Evolutionary conservation across 768 basidiomycete genomes (phyloP), one percentile per base, ranked within the genome.

Genomic region (Suillus placidus): DNA sequence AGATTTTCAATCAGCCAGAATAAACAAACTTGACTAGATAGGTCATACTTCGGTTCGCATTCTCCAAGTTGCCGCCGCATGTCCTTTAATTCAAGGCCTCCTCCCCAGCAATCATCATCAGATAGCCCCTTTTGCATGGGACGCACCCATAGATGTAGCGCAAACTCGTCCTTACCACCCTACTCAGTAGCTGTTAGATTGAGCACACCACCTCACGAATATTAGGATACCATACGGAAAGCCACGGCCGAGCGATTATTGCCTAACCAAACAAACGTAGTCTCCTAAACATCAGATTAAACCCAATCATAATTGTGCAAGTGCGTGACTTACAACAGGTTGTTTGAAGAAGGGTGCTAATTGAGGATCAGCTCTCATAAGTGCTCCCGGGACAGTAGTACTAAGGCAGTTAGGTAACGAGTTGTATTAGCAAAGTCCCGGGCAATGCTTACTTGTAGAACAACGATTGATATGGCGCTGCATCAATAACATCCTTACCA

Each of bases 381-480:
- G 63, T 32, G 76, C 71, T 61, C 77, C 76, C 1, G 84, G 79
- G 12, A 87, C 69, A 3, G 76, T 80, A 0, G 81, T 76, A 58
- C 84, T 85, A 40, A 30, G 45, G 16, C 12, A 62, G 58, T 47
- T 20, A 34, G 55, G n/a, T 26, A 40, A 43, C 2, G 23, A 52
- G 65, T 49, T 65, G 40, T 23, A 42, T 55, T 18, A 14, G 9
- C 16, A 60, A 55, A 20, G 51, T 66, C 26, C 42, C 12, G 35
- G 54, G 35, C 51, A 54, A 60, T 40, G 64, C 75, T 65, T 62
- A 84, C 85, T 81, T 82, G 68, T 85, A 87, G 67, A 86, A 76
- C 45, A 80, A 72, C 67, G 76, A 60, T 51, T 70, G 60, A 62
- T 71, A 65, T 64, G 77, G 72, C 1, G 68, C 65, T 6, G 70